Percentiles rank a stretch among this genome's conserved stretches.
These are phyloP conservation scores for Sporothrix dimorphospora DNA, from an alignment of 2,329 filamentous ascomycete genomes.

Conservation along the genomic window DNA sequence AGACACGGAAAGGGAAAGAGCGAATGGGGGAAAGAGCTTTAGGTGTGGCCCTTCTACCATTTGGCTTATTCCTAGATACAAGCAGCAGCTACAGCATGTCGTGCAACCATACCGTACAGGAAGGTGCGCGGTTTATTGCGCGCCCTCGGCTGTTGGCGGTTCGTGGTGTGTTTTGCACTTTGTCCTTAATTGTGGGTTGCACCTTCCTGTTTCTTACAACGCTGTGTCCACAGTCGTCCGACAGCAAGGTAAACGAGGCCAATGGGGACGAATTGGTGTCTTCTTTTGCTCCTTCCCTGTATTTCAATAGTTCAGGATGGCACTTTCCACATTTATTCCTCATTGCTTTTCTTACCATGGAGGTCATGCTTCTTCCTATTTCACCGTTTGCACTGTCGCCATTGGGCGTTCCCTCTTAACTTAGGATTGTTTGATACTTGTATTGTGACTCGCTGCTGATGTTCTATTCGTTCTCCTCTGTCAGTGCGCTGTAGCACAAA, in stretches of 20 bases:
- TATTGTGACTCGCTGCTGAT: background rate
- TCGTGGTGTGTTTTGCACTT: background rate
- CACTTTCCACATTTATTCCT: no score
- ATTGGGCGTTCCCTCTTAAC: background rate
- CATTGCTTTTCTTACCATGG: no score
- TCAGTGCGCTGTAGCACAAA: background rate
- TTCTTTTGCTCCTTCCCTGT: background rate
- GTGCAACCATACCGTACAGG: slow-evolving; percentile 3
- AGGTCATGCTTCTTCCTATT: background rate
- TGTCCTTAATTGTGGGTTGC: background rate
- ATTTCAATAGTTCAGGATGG: no score
- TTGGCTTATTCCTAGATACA: background rate
- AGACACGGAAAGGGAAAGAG: no score
- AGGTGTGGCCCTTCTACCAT: background rate
- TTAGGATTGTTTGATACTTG: no score
- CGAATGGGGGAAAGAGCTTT: no score
- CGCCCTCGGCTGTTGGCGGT: background rate
- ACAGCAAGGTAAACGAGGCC: slow-evolving; percentile 2
- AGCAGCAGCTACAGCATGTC: background rate
- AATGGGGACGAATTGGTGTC: background rate
- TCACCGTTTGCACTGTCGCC: background rate
- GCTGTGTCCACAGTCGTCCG: slow-evolving; percentile 4
- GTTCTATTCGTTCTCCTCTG: background rate
- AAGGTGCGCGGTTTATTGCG: slow-evolving; percentile 23
- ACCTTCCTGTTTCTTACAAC: slow-evolving; percentile 26